Evolutionary conservation across 495 filamentous ascomycete genomes (phyloP).

Genomic region (Trichoderma virens): DNA sequence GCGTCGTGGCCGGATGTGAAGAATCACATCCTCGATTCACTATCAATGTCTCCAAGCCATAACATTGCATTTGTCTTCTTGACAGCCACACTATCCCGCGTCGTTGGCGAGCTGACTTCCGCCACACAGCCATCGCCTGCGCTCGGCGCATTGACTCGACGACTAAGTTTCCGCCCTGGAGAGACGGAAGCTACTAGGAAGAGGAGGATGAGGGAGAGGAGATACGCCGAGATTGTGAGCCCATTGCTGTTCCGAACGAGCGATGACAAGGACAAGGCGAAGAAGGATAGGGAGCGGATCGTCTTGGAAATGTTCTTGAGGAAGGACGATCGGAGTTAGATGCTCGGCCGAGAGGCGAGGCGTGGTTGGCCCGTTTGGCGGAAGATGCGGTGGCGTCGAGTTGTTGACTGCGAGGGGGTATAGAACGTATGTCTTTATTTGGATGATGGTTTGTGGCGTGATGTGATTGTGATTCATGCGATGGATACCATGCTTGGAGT

Average conservation of each 20-base stretch:
- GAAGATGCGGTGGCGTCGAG: background rate
- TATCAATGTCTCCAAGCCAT: constrained; percentile 63
- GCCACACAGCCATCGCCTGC: constrained; percentile 27
- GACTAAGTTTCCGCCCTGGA: constrained; percentile 32
- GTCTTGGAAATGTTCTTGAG: constrained; percentile 34
- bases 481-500: too few species aligned
- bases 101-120: constrained; percentile 39
- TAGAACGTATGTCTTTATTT: too few species aligned
- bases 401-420: background rate
- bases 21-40: constrained; percentile 60
- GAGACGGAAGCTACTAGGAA: constrained; percentile 25
- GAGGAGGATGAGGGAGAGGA: constrained; percentile 37
- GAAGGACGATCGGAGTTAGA: constrained; percentile 5
- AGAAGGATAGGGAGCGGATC: constrained; percentile 36
- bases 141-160: constrained; percentile 25
- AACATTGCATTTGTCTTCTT: constrained; percentile 83
- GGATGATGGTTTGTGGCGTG: too few species aligned
- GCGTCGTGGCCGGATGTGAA: constrained; percentile 48
- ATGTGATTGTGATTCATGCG: too few species aligned
- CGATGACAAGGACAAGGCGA: constrained; percentile 31
- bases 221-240: constrained; percentile 40
- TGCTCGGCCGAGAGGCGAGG: background rate
- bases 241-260: constrained; percentile 35
- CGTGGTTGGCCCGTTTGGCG: background rate
- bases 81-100: constrained; percentile 59